These are phyloP conservation scores for Tricholoma terreum DNA, from an alignment of 768 basidiomycete genomes.

Conservation along the genomic window DNA sequence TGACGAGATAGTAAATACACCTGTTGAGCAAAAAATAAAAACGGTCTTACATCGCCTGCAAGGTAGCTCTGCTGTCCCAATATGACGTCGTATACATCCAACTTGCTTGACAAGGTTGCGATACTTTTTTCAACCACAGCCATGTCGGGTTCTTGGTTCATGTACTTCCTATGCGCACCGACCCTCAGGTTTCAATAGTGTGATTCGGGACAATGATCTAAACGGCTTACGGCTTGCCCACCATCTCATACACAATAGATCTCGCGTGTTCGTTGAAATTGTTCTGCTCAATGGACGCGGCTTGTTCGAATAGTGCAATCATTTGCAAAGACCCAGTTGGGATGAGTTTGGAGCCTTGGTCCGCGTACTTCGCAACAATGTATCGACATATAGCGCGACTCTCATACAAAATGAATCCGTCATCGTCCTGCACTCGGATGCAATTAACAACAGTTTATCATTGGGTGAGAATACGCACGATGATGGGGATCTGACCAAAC, in stretches of 20 bases:
- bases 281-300: conserved; percentile 46
- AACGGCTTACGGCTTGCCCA: conserved; percentile 47
- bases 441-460: neutral
- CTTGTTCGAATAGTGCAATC: conserved; percentile 50
- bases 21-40: neutral
- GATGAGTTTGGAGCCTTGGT: conserved; percentile 47
- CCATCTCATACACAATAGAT: conserved; percentile 42
- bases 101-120: conserved; percentile 33
- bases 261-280: conserved; percentile 52
- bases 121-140: conserved; percentile 19
- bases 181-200: neutral
- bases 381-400: conserved; percentile 52
- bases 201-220: neutral
- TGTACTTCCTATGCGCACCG: neutral
- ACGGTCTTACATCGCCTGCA: conserved; percentile 44
- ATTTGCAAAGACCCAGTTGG: conserved; percentile 36
- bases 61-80: conserved; percentile 56
- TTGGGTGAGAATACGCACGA: conserved; percentile 14
- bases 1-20: neutral
- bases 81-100: conserved; percentile 56
- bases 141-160: neutral
- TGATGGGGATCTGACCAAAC: conserved; percentile 42
- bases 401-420: conserved; percentile 31
- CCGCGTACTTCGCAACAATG: conserved; percentile 44
- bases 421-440: conserved; percentile 12